These are phyloP conservation scores for Colletotrichum tabaci DNA, from an alignment of 2,329 filamentous ascomycete genomes.

Conservation along the genomic window DNA sequence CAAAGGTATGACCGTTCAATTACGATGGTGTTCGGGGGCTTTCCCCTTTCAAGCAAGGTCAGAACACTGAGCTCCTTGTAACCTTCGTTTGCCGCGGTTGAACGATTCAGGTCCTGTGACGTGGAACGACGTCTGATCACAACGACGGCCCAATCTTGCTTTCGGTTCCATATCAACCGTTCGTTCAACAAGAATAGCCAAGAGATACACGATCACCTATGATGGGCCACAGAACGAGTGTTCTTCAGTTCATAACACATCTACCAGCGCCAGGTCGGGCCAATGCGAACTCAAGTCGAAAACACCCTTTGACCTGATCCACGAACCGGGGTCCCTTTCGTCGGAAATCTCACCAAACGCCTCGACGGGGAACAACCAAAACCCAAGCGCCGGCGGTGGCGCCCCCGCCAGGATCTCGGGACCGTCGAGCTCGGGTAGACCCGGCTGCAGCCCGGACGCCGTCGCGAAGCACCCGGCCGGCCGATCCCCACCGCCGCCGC, in stretches of 20 bases:
- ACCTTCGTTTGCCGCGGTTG: not conserved
- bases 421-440: constrained; percentile 7
- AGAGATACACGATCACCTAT: too few relatives aligned
- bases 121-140: too few relatives aligned
- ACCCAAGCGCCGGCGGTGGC: constrained; percentile 32
- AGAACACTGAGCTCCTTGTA: too few relatives aligned
- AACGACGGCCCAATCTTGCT: too few relatives aligned
- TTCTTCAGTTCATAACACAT: not conserved
- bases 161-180: too few relatives aligned
- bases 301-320: constrained; percentile 3
- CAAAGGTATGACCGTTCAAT: not conserved
- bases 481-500: not conserved
- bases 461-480: constrained; percentile 32
- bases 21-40: not conserved
- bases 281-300: constrained; percentile 10
- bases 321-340: not conserved
- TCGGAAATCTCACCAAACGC: constrained; percentile 15
- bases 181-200: not conserved
- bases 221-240: too few relatives aligned
- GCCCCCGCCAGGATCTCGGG: constrained; percentile 27
- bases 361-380: constrained; percentile 29
- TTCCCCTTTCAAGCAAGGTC: not conserved
- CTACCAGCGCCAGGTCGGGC: constrained; percentile 32
- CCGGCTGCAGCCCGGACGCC: constrained; percentile 6
- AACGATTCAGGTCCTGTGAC: not conserved